phyloP scores from a whole-genome alignment of 257 asterid species.

The Solanum chilense region DNA sequence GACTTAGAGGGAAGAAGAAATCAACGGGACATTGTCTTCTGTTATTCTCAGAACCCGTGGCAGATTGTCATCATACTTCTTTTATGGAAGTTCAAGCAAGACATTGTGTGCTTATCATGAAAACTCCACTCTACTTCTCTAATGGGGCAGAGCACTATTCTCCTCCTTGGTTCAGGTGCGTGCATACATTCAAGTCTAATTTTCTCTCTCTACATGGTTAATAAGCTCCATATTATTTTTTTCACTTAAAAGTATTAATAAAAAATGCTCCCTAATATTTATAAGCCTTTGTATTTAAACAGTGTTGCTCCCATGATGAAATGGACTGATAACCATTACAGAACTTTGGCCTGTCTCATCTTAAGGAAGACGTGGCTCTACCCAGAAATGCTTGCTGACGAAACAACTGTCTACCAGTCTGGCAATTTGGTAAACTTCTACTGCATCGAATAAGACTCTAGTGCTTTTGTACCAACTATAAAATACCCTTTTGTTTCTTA shows the following conservation, averaged over 20 bases:
- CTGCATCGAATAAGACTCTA: not conserved
- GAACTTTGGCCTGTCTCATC: constrained; percentile 83
- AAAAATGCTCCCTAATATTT: too few species aligned
- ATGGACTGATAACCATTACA: constrained; percentile 65
- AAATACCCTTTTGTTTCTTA: not conserved
- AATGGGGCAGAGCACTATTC: constrained; percentile 47
- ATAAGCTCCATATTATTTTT: not conserved
- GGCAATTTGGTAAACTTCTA: constrained; percentile 63
- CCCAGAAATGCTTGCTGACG: constrained; percentile 92
- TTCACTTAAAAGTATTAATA: not conserved
- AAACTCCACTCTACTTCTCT: constrained; percentile 29
- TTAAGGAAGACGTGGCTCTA: constrained; percentile 77
- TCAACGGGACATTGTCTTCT: constrained; percentile 50
- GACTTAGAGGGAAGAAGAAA: constrained; percentile 52
- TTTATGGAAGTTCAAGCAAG: constrained; percentile 23
- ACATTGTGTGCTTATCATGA: constrained; percentile 15
- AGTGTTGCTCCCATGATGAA: constrained; percentile 99
- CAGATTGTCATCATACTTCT: constrained; percentile 40
- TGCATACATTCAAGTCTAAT: not conserved
- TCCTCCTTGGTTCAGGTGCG: too few species aligned
- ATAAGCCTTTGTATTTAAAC: too few species aligned
- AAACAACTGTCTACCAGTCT: constrained; percentile 68
- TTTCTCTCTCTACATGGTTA: not conserved
- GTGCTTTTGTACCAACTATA: not conserved
- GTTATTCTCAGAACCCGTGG: constrained; percentile 43